Conservation (phyloP, 2,329 filamentous ascomycete species). For the Cladosporium velox region DNA sequence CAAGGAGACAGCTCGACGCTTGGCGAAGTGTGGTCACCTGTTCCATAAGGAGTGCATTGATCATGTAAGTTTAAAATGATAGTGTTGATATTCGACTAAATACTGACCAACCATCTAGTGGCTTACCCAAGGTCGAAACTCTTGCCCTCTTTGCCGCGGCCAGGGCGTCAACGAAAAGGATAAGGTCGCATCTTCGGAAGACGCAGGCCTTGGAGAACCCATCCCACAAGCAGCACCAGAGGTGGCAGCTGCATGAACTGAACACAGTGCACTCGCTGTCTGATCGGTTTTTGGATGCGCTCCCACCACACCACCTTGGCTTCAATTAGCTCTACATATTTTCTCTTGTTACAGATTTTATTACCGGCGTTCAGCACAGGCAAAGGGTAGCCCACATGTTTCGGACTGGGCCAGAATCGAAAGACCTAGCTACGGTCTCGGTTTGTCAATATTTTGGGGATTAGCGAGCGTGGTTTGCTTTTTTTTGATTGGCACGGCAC, state of each 20-base stretch:
- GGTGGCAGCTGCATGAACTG: constrained; percentile 1
- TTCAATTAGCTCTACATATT: neutral
- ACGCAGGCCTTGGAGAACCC: neutral
- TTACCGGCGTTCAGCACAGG: constrained; percentile 11
- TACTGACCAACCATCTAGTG: constrained; percentile 49
- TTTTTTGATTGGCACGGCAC: neutral
- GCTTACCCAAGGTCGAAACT: constrained; percentile 68
- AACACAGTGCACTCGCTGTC: neutral
- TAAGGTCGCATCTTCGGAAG: constrained; percentile 24
- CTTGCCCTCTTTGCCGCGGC: constrained; percentile 62
- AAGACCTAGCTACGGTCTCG: neutral
- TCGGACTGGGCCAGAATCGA: constrained; percentile 14
- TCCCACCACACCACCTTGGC: neutral
- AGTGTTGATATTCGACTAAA: neutral
- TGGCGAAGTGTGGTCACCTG: constrained; percentile 65
- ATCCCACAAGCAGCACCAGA: constrained; percentile 11
- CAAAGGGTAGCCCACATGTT: constrained; percentile 11
- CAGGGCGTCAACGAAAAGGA: constrained; percentile 58
- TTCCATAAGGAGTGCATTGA: constrained; percentile 72
- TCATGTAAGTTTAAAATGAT: constrained; percentile 52
- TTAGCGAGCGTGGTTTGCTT: constrained; percentile 10
- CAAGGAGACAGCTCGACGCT: constrained; percentile 61
- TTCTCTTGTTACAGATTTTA: constrained; percentile 4
- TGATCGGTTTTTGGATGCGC: neutral
- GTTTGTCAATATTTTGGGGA: constrained; percentile 1